Conservation (phyloP, 2,329 filamentous ascomycete species). For the Fonsecaea pedrosoi region DNA sequence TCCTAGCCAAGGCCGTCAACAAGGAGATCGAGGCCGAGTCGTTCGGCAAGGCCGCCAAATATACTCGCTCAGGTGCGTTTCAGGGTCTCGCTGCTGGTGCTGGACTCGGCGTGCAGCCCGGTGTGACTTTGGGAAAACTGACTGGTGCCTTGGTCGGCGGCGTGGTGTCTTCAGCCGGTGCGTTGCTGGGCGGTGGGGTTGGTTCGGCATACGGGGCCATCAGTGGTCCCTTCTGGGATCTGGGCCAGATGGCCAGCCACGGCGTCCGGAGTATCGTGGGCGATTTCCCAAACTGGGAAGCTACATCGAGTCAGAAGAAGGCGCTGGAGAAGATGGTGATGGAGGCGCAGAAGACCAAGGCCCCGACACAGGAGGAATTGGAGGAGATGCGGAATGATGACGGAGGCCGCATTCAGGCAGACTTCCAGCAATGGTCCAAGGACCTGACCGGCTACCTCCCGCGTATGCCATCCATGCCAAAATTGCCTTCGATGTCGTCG, state of each 20-base stretch:
- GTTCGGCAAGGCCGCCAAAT: constrained; percentile 51
- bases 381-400: constrained; percentile 27
- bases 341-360: constrained; percentile 25
- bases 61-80: constrained; percentile 48
- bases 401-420: constrained; percentile 20
- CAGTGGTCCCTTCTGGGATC: constrained; percentile 31
- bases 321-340: constrained; percentile 32
- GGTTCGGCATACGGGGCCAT: constrained; percentile 30
- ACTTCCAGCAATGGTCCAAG: constrained; percentile 24
- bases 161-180: constrained; percentile 25
- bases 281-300: constrained; percentile 31
- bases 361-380: constrained; percentile 25
- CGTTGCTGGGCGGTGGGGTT: constrained; percentile 26
- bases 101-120: constrained; percentile 43
- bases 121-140: constrained; percentile 27
- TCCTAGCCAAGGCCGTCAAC: constrained; percentile 49
- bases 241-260: constrained; percentile 31
- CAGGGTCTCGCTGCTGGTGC: constrained; percentile 50
- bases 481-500: constrained; percentile 19
- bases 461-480: constrained; percentile 27
- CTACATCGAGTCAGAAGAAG: constrained; percentile 29
- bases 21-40: constrained; percentile 52
- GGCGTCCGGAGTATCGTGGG: constrained; percentile 28
- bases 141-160: constrained; percentile 30
- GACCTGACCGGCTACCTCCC: constrained; percentile 31